Evolutionary conservation across 2,329 filamentous ascomycete species (phyloP), one percentile per base, ranked within the genome.

Genomic region (Clonostachys solani): DNA sequence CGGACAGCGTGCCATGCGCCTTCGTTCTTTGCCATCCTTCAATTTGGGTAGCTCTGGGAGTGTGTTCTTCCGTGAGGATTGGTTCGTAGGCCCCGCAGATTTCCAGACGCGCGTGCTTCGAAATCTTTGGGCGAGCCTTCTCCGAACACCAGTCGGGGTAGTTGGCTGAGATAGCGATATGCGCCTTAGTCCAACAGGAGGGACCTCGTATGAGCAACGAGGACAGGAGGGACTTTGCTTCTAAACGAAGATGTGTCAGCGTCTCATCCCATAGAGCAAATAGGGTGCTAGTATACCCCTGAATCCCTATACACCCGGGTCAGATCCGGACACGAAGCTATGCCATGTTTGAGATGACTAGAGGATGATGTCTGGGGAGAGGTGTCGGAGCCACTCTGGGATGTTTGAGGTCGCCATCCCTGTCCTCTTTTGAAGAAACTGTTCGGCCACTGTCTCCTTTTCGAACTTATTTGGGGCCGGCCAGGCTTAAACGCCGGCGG

Each of bases 1-100:
- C 18, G 54, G 51, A 7, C 61, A 58, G 23, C 59, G 58, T 33
- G 61, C 63, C 44, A 52, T 56, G 33, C 59, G 53, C 44, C 64
- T 58, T 23, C 64, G 55, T 44, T 62, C 56, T 47, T 54, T 61
- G 17, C 60, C 56, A 33, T 57, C 34, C 33, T 52, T 4, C 50
- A 50, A 33, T 48, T 49, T 29, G 29, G 41, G 12, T n/a, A 38
- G 36, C 36, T 15, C 36, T 38, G 17, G 36, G 15, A 8, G 12
- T 12, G 36, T n/a, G 36, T n/a, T 38, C 12, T 38, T 38, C 36
- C 17, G 36, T 18, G 36, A n/a, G 12, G 15, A 18, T 18, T n/a
- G 18, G 52, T 50, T 47, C 6, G 54, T 54, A 15, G 43, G 49
- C 18, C 50, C 57, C 8, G 53, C 48, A n/a, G 54, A 57, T 40